phyloP scores from a whole-genome alignment of 257 asterid species.

The Knoxia roxburghii region DNA sequence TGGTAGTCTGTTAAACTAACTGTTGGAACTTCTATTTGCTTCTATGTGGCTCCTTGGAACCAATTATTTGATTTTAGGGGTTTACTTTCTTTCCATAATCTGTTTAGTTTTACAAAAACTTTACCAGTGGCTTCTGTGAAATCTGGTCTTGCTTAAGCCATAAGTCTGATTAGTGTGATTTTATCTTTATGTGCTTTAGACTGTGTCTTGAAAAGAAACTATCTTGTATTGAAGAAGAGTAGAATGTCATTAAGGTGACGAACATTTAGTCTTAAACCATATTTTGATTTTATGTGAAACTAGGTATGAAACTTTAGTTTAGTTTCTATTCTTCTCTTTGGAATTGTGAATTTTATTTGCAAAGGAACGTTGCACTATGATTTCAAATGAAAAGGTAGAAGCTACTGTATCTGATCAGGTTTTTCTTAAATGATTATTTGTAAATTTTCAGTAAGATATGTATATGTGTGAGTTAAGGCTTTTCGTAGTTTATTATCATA shows the following conservation, averaged over 20 bases:
- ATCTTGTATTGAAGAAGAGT: not conserved
- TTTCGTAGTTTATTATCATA: no score
- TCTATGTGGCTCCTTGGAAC: not conserved
- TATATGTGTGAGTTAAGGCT: no score
- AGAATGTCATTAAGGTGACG: not conserved
- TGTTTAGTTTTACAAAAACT: not conserved
- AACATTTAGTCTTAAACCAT: not conserved
- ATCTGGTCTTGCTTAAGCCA: slow-evolving; percentile 1
- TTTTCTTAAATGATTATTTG: not conserved
- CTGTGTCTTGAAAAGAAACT: not conserved
- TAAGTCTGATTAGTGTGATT: not conserved
- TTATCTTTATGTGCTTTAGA: not conserved
- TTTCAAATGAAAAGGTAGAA: not conserved
- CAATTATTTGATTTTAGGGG: not conserved
- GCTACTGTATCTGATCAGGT: not conserved
- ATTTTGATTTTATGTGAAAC: not conserved
- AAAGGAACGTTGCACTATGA: not conserved
- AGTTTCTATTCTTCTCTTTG: not conserved
- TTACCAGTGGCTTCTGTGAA: not conserved
- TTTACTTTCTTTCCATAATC: not conserved
- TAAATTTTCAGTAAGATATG: no score
- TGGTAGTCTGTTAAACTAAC: not conserved
- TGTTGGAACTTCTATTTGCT: not conserved
- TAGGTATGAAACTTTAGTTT: not conserved
- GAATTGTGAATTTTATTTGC: not conserved